phyloP scores from a whole-genome alignment of 495 filamentous ascomycete genomes.

The Hypoxylon trugodes region DNA sequence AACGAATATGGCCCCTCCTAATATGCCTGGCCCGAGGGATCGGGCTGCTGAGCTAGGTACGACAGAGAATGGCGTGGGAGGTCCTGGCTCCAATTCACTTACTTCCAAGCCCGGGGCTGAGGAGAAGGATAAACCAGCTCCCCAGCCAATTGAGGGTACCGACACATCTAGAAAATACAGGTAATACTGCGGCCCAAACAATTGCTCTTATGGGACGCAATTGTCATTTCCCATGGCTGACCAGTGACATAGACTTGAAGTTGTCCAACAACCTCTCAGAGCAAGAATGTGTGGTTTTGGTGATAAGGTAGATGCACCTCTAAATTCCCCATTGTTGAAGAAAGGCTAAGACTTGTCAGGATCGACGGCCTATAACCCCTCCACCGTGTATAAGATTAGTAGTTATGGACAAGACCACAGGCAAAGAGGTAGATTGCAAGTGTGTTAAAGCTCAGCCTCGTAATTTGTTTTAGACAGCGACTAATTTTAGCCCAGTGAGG shows the following conservation, averaged over 20 bases:
- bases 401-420: slow-evolving; percentile 78
- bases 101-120: slow-evolving; percentile 39
- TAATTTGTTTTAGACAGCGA: slow-evolving; percentile 7
- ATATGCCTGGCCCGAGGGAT: slow-evolving; percentile 42
- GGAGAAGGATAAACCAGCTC: slow-evolving; percentile 39
- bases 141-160: slow-evolving; percentile 44
- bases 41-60: slow-evolving; percentile 29
- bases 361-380: slow-evolving; percentile 94
- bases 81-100: slow-evolving; percentile 27
- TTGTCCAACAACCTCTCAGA: slow-evolving; percentile 91
- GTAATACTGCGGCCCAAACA: slow-evolving; percentile 18
- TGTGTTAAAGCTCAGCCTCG: slow-evolving; percentile 55
- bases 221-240: slow-evolving; percentile 12
- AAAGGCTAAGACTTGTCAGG: slow-evolving; percentile 58
- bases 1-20: slow-evolving; percentile 45
- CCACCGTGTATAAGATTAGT: slow-evolving; percentile 91
- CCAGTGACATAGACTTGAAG: slow-evolving; percentile 67
- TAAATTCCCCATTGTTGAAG: slow-evolving; percentile 9
- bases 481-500: slow-evolving; percentile 53
- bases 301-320: slow-evolving; percentile 76
- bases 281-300: slow-evolving; percentile 99
- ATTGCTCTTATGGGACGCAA: neutral
- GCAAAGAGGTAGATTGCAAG: slow-evolving; percentile 91
- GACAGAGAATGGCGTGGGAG: slow-evolving; percentile 33
- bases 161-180: slow-evolving; percentile 44